Evolutionary conservation across 176 grass and related monocot genomes (phyloP).

Genomic region (Oryza rufipogon): DNA sequence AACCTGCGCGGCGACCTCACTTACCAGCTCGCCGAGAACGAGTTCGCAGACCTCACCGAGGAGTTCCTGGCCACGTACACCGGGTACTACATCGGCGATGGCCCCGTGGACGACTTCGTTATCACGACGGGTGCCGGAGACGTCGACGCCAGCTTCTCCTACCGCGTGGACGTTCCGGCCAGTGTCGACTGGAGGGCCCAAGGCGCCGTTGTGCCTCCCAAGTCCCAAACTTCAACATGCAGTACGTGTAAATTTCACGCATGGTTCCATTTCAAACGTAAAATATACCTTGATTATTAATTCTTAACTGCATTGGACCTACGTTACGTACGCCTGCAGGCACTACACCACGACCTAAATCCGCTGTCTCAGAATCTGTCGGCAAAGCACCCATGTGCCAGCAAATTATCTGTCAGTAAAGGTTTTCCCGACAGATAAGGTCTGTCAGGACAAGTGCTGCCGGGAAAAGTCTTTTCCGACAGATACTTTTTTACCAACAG

Average conservation of each 20-base stretch:
- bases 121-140: not conserved
- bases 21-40: constrained; percentile 55
- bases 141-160: not conserved
- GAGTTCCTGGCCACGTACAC: constrained; percentile 49
- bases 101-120: not conserved
- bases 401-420: no score
- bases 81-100: not conserved
- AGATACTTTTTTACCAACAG: no score
- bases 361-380: no score
- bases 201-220: constrained; percentile 42
- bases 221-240: constrained; percentile 27
- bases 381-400: no score
- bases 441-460: no score
- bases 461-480: no score
- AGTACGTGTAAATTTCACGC: not conserved
- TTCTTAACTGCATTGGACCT: not conserved
- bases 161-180: not conserved
- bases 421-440: no score
- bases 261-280: not conserved
- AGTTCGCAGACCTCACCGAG: constrained; percentile 61
- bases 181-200: constrained; percentile 46
- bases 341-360: no score
- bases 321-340: not conserved
- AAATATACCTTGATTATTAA: not conserved
- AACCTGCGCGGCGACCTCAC: constrained; percentile 30